These are phyloP conservation scores for Nicotiana otophora DNA, from an alignment of 257 asterid genomes.

Conservation along the genomic window DNA sequence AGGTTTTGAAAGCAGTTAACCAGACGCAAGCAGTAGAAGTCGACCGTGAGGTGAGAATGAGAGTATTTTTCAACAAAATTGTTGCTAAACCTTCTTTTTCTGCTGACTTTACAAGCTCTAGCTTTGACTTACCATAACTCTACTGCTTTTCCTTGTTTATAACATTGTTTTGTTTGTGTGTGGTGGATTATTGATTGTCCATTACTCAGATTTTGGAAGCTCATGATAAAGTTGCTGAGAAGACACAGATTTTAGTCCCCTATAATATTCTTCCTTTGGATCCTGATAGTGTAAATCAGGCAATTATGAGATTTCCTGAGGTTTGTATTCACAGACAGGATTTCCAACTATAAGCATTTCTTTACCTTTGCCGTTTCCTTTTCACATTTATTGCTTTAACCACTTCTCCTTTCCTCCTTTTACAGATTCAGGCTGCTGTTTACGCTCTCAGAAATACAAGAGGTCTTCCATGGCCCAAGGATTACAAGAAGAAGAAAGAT, in stretches of 20 bases:
- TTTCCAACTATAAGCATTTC: background rate
- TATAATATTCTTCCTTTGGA: constrained; percentile 95
- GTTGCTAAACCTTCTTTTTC: background rate
- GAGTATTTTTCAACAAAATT: constrained; percentile 6
- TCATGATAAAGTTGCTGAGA: constrained; percentile 93
- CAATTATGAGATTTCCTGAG: constrained; percentile 98
- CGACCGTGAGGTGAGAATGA: constrained; percentile 80
- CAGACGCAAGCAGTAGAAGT: constrained; percentile 96
- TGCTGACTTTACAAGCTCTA: background rate
- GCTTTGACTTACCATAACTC: constrained; percentile 6
- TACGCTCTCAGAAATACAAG: constrained; percentile 83
- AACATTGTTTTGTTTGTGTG: constrained; percentile 1
- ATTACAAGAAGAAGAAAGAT: constrained; percentile 93
- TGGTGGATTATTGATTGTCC: constrained; percentile 17
- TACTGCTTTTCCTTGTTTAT: background rate
- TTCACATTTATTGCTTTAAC: constrained; percentile 8
- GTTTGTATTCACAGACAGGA: constrained; percentile 27
- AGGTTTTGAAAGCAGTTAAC: constrained; percentile 96
- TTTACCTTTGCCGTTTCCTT: constrained; percentile 1
- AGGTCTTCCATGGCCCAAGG: constrained; percentile 99
- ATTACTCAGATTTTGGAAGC: constrained; percentile 74
- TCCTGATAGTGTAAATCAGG: constrained; percentile 97
- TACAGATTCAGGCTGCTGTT: constrained; percentile 95
- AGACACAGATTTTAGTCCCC: constrained; percentile 94
- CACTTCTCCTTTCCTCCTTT: constrained; percentile 5